A percentile compares a stretch with the other conserved stretches of the same genome.
Conservation (phyloP, 805 yeast genomes). For the Blastobotrys robertii region DNA sequence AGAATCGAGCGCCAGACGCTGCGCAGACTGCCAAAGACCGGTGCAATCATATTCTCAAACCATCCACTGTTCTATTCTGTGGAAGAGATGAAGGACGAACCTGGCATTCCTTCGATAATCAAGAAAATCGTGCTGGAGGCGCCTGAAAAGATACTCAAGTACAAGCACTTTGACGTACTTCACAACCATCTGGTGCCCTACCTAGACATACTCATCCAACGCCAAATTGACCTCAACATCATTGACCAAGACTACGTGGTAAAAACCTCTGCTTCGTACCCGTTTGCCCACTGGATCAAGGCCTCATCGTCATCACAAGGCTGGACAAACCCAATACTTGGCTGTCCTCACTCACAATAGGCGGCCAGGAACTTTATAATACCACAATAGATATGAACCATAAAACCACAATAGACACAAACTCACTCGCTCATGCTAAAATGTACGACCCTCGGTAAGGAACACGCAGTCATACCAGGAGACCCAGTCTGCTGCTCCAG, state of each 20-base stretch:
- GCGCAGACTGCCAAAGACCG: conserved; percentile 52
- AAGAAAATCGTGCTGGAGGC: conserved; percentile 56
- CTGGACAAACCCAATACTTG: conserved; percentile 28
- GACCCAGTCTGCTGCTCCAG: conserved; percentile 26
- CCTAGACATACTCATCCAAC: conserved; percentile 44
- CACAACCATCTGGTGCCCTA: conserved; percentile 52
- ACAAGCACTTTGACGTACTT: conserved; percentile 49
- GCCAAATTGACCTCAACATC: conserved; percentile 49
- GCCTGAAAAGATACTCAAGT: conserved; percentile 54
- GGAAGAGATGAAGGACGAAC: conserved; percentile 74
- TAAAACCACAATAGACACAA: background rate
- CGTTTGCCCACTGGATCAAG: conserved; percentile 48
- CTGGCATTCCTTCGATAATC: conserved; percentile 54
- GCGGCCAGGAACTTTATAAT: no score
- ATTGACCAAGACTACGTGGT: conserved; percentile 25
- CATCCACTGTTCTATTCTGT: conserved; percentile 66
- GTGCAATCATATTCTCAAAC: conserved; percentile 62
- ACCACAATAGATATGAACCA: no score
- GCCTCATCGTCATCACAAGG: conserved; percentile 32
- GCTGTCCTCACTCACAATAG: conserved; percentile 7
- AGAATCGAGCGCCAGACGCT: conserved; percentile 68
- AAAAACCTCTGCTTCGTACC: conserved; percentile 23
- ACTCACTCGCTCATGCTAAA: background rate
- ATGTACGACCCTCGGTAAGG: conserved; percentile 32
- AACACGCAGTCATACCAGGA: conserved; percentile 25